phyloP scores from a whole-genome alignment of 1,284 basidiomycete genomes.

The Stereum hirsutum region DNA sequence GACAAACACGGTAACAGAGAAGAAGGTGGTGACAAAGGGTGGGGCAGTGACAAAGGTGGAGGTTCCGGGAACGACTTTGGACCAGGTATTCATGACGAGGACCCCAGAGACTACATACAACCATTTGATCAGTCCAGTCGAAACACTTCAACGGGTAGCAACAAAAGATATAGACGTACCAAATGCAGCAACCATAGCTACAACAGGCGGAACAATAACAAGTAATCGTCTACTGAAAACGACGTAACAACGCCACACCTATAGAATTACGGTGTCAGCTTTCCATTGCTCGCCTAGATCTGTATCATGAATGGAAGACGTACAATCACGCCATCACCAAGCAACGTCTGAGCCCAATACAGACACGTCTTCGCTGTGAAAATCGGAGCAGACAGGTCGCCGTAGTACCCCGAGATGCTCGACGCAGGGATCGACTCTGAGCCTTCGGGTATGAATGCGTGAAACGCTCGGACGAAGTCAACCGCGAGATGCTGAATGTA shows the following conservation, averaged over 20 bases:
- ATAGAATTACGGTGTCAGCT: background rate
- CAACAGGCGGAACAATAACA: background rate
- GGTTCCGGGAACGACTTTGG: background rate
- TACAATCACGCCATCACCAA: slow-evolving; percentile 7
- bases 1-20: slow-evolving; percentile 4
- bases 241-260: slow-evolving; percentile 9
- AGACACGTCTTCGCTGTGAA: background rate
- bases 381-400: background rate
- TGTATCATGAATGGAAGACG: background rate
- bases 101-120: background rate
- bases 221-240: slow-evolving; percentile 1
- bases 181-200: slow-evolving; percentile 4
- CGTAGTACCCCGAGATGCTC: slow-evolving; percentile 3
- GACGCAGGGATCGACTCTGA: background rate
- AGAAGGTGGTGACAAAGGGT: slow-evolving; percentile 6
- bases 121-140: background rate
- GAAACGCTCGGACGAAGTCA: slow-evolving; percentile 5
- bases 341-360: slow-evolving; percentile 3
- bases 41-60: slow-evolving; percentile 2
- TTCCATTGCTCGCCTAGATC: background rate
- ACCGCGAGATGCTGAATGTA: background rate
- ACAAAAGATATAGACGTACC: slow-evolving; percentile 2
- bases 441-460: slow-evolving; percentile 2
- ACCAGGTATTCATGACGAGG: background rate
- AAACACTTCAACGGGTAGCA: background rate